Conservation (phyloP, 495 filamentous ascomycete species). For the Aspergillus diversus region DNA sequence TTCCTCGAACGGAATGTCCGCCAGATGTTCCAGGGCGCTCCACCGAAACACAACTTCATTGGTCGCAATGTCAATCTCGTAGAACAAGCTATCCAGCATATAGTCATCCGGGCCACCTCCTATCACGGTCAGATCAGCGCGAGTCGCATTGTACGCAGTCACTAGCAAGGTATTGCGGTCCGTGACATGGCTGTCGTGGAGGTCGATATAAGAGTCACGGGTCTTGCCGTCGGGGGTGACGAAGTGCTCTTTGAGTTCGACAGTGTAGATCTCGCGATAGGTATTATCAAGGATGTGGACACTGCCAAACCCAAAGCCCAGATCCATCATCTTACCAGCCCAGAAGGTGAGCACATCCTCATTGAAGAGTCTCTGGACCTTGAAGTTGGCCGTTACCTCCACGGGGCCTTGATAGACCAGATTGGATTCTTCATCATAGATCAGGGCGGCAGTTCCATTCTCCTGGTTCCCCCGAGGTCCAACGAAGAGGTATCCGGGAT, state of each 20-base stretch:
- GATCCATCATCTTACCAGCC: conserved; percentile 38
- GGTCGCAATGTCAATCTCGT: conserved; percentile 47
- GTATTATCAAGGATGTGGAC: conserved; percentile 44
- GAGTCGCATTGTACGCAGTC: conserved; percentile 57
- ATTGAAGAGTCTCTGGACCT: conserved; percentile 36
- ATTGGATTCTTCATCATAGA: conserved; percentile 39
- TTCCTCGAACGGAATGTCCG: conserved; percentile 27
- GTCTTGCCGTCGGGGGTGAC: conserved; percentile 32
- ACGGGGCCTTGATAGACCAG: conserved; percentile 40
- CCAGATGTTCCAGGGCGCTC: conserved; percentile 35
- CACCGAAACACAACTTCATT: conserved; percentile 41
- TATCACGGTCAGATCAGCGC: conserved; percentile 48
- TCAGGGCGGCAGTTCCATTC: conserved; percentile 36
- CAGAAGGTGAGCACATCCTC: conserved; percentile 42
- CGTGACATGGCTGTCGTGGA: conserved; percentile 55
- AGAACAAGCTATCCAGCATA: conserved; percentile 51
- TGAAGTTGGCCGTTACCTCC: conserved; percentile 42
- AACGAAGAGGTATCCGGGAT: conserved; percentile 41
- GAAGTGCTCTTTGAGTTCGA: conserved; percentile 33
- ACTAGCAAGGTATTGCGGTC: conserved; percentile 54
- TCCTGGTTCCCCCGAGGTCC: conserved; percentile 38
- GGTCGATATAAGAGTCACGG: conserved; percentile 41
- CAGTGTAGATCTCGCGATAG: conserved; percentile 44
- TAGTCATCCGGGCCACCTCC: conserved; percentile 47
- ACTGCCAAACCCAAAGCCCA: conserved; percentile 38